phyloP scores from a whole-genome alignment of 305 asterid species.

The Rubia tinctorum region DNA sequence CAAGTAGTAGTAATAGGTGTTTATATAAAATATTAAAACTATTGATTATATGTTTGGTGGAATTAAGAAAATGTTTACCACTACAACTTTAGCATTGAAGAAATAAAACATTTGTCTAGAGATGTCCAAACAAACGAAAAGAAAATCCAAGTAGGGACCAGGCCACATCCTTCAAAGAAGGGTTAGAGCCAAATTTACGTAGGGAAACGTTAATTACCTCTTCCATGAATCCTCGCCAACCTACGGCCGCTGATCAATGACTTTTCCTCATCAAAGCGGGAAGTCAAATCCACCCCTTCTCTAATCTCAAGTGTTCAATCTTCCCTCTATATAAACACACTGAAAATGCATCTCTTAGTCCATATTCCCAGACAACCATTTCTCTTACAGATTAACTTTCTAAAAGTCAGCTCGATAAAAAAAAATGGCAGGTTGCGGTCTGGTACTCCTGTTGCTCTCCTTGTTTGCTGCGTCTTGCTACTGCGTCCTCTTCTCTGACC shows the following conservation, averaged over 20 bases:
- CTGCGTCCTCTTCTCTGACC: background rate
- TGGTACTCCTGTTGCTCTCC: background rate
- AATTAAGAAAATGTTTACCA: no score
- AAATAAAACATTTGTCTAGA: no score
- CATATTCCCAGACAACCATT: background rate
- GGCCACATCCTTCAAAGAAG: background rate
- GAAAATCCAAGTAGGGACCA: background rate
- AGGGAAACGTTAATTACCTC: background rate
- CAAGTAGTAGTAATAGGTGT: no score
- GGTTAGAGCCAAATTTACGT: background rate
- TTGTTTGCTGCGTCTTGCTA: background rate
- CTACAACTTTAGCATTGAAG: no score
- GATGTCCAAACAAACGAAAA: background rate
- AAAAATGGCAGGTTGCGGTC: background rate
- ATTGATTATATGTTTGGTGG: no score
- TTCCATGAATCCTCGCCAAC: background rate
- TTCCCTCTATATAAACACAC: background rate
- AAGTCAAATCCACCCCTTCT: constrained; percentile 1
- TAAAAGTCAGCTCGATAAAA: background rate
- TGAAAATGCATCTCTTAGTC: background rate
- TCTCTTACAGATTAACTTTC: background rate
- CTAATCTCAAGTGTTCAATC: background rate
- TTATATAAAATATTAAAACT: no score
- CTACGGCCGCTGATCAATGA: background rate
- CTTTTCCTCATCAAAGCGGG: background rate